Percentiles rank a stretch among this genome's conserved stretches.
phyloP scores from a whole-genome alignment of 805 yeast genomes.

The Wickerhamiella sorbophila region DNA sequence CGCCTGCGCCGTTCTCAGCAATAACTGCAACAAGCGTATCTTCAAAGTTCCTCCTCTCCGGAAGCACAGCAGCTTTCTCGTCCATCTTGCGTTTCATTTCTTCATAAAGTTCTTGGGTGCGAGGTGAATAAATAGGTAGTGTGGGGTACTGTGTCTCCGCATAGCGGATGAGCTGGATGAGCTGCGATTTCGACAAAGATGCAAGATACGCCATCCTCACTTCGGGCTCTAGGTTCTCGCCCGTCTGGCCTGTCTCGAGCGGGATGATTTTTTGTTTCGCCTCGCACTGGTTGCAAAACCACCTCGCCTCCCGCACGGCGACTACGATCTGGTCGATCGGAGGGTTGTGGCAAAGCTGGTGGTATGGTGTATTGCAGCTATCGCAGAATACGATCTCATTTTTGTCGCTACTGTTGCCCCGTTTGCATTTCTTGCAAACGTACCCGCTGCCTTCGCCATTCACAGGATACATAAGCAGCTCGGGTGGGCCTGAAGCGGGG shows the following conservation, averaged over 20 bases:
- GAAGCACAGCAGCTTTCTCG: slow-evolving; percentile 12
- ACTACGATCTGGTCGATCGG: slow-evolving; percentile 27
- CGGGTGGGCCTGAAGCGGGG: neutral
- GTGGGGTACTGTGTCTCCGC: slow-evolving; percentile 27
- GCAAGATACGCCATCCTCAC: slow-evolving; percentile 27
- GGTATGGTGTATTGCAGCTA: slow-evolving; percentile 29
- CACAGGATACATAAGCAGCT: neutral
- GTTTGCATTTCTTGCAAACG: slow-evolving; percentile 27
- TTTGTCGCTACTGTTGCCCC: slow-evolving; percentile 25
- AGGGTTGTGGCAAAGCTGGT: slow-evolving; percentile 29
- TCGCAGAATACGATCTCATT: slow-evolving; percentile 29
- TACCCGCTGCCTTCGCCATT: slow-evolving; percentile 14
- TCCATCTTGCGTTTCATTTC: slow-evolving; percentile 22
- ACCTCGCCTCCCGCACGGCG: slow-evolving; percentile 28
- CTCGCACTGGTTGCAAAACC: slow-evolving; percentile 29
- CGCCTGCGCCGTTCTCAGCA: slow-evolving; percentile 19
- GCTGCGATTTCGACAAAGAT: slow-evolving; percentile 27
- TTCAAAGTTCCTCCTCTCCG: slow-evolving; percentile 16
- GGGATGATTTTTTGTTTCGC: slow-evolving; percentile 25
- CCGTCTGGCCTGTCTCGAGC: slow-evolving; percentile 27
- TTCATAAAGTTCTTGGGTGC: slow-evolving; percentile 23
- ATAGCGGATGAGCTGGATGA: slow-evolving; percentile 27
- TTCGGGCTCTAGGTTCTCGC: slow-evolving; percentile 23
- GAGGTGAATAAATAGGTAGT: slow-evolving; percentile 28
- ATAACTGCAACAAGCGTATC: slow-evolving; percentile 24